These are phyloP conservation scores for Clausena lansium DNA, from an alignment of 345 rosid genomes.

Conservation along the genomic window DNA sequence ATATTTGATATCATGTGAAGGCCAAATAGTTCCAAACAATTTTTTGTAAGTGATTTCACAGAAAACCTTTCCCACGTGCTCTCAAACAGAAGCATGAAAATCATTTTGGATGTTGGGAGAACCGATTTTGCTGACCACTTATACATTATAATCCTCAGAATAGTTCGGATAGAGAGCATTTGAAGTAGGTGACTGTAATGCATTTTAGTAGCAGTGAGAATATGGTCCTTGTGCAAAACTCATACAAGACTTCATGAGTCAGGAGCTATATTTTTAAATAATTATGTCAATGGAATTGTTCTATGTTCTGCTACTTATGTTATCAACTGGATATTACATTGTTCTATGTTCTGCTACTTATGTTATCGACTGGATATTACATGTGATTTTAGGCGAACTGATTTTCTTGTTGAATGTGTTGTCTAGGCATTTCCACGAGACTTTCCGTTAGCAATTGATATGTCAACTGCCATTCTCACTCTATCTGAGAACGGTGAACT, in stretches of 20 bases:
- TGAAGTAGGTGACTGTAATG: not conserved
- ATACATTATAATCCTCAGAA: not conserved
- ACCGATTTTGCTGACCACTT: no score
- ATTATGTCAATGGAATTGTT: not conserved
- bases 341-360: not conserved
- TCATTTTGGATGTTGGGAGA: no score
- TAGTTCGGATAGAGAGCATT: not conserved
- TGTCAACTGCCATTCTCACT: conserved; percentile 81
- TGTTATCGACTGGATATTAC: not conserved
- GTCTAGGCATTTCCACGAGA: conserved; percentile 82
- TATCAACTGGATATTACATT: not conserved
- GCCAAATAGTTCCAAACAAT: not conserved
- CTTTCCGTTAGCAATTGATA: conserved; percentile 80
- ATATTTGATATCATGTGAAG: not conserved
- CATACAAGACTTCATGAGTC: not conserved
- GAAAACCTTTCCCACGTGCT: not conserved
- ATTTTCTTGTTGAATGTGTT: not conserved
- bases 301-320: not conserved
- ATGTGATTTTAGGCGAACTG: not conserved
- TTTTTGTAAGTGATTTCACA: not conserved
- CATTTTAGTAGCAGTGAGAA: not conserved
- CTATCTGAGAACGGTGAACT: conserved; percentile 84
- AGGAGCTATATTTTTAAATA: not conserved
- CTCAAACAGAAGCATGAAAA: not conserved
- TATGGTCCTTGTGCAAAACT: not conserved